Evolutionary conservation across 2,329 filamentous ascomycete genomes (phyloP).

Genomic region (Cordyceps fumosorosea): DNA sequence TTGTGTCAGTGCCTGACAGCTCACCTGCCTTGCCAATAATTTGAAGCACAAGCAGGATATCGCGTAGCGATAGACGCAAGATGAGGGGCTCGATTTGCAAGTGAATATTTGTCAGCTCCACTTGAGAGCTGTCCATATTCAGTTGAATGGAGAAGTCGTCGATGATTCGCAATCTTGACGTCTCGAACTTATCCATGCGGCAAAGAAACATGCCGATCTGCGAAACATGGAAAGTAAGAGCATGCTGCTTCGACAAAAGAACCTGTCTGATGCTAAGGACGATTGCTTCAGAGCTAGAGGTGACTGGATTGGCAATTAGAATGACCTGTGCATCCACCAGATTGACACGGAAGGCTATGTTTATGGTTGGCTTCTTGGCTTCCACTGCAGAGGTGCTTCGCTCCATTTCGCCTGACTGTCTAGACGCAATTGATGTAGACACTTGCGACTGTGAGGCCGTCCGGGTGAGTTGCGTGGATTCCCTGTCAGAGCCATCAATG

Average conservation of each 20-base stretch:
- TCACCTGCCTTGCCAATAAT: slow-evolving; percentile 89
- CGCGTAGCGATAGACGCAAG: slow-evolving; percentile 79
- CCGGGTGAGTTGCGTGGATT: slow-evolving; percentile 46
- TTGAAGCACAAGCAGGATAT: slow-evolving; percentile 90
- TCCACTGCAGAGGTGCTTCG: neutral
- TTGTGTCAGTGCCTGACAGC: slow-evolving; percentile 62
- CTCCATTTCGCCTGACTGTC: slow-evolving; percentile 10
- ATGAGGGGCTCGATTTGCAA: slow-evolving; percentile 88
- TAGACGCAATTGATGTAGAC: slow-evolving; percentile 20
- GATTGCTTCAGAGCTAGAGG: slow-evolving; percentile 86
- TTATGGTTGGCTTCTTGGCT: slow-evolving; percentile 44
- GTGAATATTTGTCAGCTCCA: slow-evolving; percentile 68
- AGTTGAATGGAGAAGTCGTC: slow-evolving; percentile 93
- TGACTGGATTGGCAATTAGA: slow-evolving; percentile 88
- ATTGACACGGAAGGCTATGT: slow-evolving; percentile 82
- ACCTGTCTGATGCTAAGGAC: slow-evolving; percentile 93
- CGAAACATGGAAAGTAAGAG: slow-evolving; percentile 85
- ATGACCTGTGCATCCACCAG: slow-evolving; percentile 95
- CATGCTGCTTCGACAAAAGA: slow-evolving; percentile 86
- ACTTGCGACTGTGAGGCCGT: slow-evolving; percentile 30
- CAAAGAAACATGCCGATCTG: slow-evolving; percentile 98
- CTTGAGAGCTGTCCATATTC: slow-evolving; percentile 67
- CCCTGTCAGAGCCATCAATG: slow-evolving; percentile 52
- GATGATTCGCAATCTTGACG: slow-evolving; percentile 80
- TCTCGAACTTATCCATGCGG: slow-evolving; percentile 96